Evolutionary conservation across 176 grass and related monocot species (phyloP), one percentile per base, ranked within the genome.

Genomic region (Raddia distichophylla): DNA sequence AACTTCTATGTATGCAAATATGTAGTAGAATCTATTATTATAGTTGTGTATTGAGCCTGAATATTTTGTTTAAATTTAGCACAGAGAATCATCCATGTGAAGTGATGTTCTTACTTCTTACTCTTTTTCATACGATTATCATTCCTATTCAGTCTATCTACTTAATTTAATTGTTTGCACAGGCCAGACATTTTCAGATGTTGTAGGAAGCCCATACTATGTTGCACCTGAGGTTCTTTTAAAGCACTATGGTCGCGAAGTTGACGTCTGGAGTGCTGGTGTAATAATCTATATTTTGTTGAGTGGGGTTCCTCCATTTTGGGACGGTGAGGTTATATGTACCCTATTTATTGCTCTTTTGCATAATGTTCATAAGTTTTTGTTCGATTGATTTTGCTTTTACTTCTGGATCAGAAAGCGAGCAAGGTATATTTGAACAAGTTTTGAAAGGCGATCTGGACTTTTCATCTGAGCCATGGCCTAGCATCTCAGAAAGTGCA

Each of bases 391-490:
- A 16, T 42, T 50, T 42, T 50, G 11, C 32, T 66, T 8, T 56
- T 68, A 12, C 77, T 56, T 75, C 32, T 47, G 33, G 10, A 33
- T 59, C 82, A 93, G 91, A 93, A 93, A 85, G 82, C 37, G 91
- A 93, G 71, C 91, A 93, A 80, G 91, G 91, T 5, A 93, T 93
- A 90, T 93, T 93, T 86, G 91, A 93, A 87, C 88, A 93, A 90
- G 91, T 93, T 73, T 86, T 93, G 66, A 90, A 90, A 90, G 91
- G 91, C 59, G 79, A 90, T 13, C 85, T 93, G 7, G 91, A 93
- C 75, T 90, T 93, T 48, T 83, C 88, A 1, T 77, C 91, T 14
- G 91, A 93, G 16, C 91, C 91, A 16, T 93, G 91, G 91, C 91
- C 91, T 67, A 86, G 83, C 54, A 94, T 94, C 64, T 94, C 91